These are phyloP conservation scores for Colletotrichum salicis DNA, from an alignment of 2,329 filamentous ascomycete genomes.

Conservation along the genomic window DNA sequence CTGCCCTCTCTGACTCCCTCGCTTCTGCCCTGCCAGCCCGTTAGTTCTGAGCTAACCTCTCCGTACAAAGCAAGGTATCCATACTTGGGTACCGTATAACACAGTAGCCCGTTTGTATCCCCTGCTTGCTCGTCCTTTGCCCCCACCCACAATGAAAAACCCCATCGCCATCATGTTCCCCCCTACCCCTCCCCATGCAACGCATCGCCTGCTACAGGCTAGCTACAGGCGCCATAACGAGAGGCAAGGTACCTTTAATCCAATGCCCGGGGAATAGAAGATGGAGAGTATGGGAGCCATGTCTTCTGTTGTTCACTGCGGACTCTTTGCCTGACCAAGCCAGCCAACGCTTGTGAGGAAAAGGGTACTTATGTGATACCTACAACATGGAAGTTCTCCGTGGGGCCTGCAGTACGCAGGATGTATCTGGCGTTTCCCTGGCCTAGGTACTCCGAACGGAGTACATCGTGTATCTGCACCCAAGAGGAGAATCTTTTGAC, in stretches of 20 bases:
- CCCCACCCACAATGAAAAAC: not conserved
- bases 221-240: constrained; percentile 12
- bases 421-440: not conserved
- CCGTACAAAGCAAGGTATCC: not conserved
- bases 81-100: not conserved
- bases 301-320: not conserved
- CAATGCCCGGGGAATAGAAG: not conserved
- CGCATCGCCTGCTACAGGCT: constrained; percentile 26
- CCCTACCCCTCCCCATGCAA: constrained; percentile 22
- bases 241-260: not conserved
- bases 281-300: not conserved
- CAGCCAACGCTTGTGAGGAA: not conserved
- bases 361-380: not conserved
- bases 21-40: not conserved
- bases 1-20: not conserved
- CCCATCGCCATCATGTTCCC: constrained; percentile 6
- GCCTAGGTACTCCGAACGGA: not conserved
- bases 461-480: not conserved
- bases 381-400: not conserved
- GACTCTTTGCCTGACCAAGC: not conserved
- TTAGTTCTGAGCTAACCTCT: not conserved
- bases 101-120: not conserved
- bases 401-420: not conserved
- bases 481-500: not conserved
- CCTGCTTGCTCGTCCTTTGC: constrained; percentile 1